Evolutionary conservation across 371 early-diverging fungal genomes (phyloP).

Genomic region (Circinella minor): DNA sequence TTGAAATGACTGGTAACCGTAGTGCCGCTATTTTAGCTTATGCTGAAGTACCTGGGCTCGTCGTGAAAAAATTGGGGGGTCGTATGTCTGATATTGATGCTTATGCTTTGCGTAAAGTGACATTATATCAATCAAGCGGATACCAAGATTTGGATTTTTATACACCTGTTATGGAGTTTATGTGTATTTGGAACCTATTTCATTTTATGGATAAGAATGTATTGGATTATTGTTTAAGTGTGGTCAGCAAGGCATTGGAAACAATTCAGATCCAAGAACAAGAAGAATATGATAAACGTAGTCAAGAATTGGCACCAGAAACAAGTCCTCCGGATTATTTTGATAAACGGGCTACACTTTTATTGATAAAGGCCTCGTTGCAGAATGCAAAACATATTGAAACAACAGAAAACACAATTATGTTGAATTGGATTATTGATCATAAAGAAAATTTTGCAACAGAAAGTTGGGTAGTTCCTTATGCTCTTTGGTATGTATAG

Average conservation of each 20-base stretch:
- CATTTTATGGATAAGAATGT: slow-evolving; percentile 42
- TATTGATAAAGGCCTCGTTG: slow-evolving; percentile 42
- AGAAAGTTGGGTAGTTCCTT: slow-evolving; percentile 65
- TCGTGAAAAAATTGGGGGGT: slow-evolving; percentile 60
- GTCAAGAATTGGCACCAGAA: slow-evolving; percentile 45
- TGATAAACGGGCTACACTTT: slow-evolving; percentile 41
- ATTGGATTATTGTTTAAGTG: slow-evolving; percentile 33
- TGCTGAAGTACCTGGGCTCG: slow-evolving; percentile 49
- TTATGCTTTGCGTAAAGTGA: slow-evolving; percentile 60
- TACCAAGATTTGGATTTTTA: slow-evolving; percentile 54
- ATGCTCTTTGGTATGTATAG: slow-evolving; percentile 57
- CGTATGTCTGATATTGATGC: slow-evolving; percentile 58
- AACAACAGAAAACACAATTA: slow-evolving; percentile 30
- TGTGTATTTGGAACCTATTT: slow-evolving; percentile 63
- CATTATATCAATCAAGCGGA: slow-evolving; percentile 51
- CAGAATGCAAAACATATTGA: slow-evolving; percentile 33
- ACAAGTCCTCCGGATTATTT: slow-evolving; percentile 44
- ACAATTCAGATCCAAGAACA: slow-evolving; percentile 34
- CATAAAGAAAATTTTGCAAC: slow-evolving; percentile 43
- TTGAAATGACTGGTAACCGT: slow-evolving; percentile 50
- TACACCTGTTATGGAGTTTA: slow-evolving; percentile 60
- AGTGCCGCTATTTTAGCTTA: slow-evolving; percentile 54
- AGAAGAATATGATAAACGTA: slow-evolving; percentile 40
- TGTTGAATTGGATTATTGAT: slow-evolving; percentile 63
- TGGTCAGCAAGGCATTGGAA: slow-evolving; percentile 38